Conservation (phyloP, 768 basidiomycete species). For the Daedaleopsis nitida region DNA sequence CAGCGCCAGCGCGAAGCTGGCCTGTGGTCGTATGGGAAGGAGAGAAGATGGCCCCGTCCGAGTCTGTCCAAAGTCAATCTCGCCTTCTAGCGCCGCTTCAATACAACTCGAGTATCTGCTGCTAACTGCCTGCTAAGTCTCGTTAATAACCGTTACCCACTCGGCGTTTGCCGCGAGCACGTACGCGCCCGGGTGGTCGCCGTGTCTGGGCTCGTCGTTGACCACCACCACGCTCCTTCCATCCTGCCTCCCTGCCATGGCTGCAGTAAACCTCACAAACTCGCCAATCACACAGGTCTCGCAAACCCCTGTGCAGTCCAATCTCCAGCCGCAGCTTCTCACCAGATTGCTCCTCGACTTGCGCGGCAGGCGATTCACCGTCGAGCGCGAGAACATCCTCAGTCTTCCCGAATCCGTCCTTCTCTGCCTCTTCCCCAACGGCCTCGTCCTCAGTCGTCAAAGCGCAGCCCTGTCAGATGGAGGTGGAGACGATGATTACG, state of each 20-base stretch:
- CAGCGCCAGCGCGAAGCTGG: neutral
- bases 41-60: neutral
- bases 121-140: neutral
- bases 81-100: neutral
- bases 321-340: constrained; percentile 84
- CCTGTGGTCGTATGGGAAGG: neutral
- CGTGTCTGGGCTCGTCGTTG: constrained; percentile 9
- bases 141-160: too few species aligned
- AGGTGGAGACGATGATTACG: constrained; percentile 75
- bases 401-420: constrained; percentile 97
- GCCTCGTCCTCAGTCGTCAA: constrained; percentile 89
- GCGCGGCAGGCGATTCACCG: constrained; percentile 86
- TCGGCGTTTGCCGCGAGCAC: too few species aligned
- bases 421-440: constrained; percentile 96
- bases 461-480: constrained; percentile 74
- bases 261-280: constrained; percentile 29
- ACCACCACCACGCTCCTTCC: constrained; percentile 9
- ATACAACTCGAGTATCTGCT: neutral
- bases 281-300: constrained; percentile 56
- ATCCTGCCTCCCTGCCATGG: constrained; percentile 19
- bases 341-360: constrained; percentile 90
- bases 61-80: neutral
- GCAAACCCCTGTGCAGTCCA: constrained; percentile 64
- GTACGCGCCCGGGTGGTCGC: neutral
- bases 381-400: constrained; percentile 98